phyloP scores from a whole-genome alignment of 1,284 basidiomycete genomes.

The Amylostereum chailletii region DNA sequence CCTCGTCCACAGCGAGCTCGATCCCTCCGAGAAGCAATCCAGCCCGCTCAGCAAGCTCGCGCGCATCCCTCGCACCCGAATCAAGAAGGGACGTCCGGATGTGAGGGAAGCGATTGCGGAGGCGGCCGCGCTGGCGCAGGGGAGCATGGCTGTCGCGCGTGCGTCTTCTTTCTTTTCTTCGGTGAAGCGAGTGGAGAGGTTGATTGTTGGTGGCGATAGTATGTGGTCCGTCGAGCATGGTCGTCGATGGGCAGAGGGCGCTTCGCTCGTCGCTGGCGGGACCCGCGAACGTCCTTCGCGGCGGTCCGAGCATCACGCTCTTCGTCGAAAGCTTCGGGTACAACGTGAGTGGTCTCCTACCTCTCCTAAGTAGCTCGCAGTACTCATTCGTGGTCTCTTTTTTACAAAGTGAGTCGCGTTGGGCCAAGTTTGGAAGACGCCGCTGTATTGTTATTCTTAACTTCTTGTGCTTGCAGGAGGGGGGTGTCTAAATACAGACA shows the following conservation, averaged over 20 bases:
- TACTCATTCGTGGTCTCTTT: too few relatives aligned
- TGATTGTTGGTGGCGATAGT: conserved; percentile 21
- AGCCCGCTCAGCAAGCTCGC: conserved; percentile 18
- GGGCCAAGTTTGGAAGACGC: too few relatives aligned
- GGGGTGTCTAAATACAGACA: too few relatives aligned
- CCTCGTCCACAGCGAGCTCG: background rate
- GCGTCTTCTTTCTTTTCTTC: conserved; percentile 3
- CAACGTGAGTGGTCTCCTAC: conserved; percentile 12
- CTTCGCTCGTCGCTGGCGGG: conserved; percentile 29
- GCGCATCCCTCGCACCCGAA: conserved; percentile 10
- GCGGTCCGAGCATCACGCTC: conserved; percentile 33
- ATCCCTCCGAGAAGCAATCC: conserved; percentile 4
- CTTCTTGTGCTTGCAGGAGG: too few relatives aligned
- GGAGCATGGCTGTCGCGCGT: conserved; percentile 24
- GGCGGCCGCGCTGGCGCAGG: conserved; percentile 16
- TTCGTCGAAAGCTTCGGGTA: conserved; percentile 42
- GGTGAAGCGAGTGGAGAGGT: background rate
- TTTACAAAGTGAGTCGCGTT: too few relatives aligned
- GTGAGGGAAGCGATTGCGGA: conserved; percentile 15
- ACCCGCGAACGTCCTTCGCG: conserved; percentile 26
- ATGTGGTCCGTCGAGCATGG: conserved; percentile 36
- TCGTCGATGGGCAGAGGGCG: conserved; percentile 27
- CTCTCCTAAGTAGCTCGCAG: too few relatives aligned
- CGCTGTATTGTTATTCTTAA: too few relatives aligned
- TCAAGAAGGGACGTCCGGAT: conserved; percentile 20